Base-by-base conservation (phyloP, 306 rosid genomes). In the Medicago arabica region DNA sequence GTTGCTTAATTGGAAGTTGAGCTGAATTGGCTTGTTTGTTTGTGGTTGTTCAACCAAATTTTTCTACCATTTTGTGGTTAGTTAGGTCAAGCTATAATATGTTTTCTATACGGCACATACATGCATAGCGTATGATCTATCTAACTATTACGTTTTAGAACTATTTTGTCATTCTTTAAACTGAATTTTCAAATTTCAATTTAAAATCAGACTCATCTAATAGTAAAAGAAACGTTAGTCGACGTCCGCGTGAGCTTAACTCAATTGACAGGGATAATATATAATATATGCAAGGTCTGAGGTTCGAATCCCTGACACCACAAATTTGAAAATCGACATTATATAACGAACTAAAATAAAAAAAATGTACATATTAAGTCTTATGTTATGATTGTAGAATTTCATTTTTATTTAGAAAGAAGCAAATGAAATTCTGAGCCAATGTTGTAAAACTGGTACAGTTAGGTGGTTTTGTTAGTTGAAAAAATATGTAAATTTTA, bases 21-120 rank as follows among this genome's bases (percentile, higher is more conserved):
- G 71, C 78, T n/a, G 51, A 70, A 49, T 60, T 49, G 44, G 49
- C 10, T n/a, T 11, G 14, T 62, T 40, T 59, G 53, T 16, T 7
- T 21, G 25, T 21, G 72, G 83, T 84, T 31, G 88, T 50, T 86
- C 74, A 78, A 83, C 87, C 36, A 77, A 61, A 44, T 41, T 39
- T 15, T 10, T 6, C 34, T 28, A 55, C 11, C 15, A 4, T 25
- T 70, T 64, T 46, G 21, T 46, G 8, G 43, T 11, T 72, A 61
- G 75, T 72, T 72, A 11, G 57, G 68, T 72, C 25, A 15, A 15
- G 41, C 64, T 11, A 58, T 58, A 58, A 23, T 58, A 13, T 11
- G 51, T 38, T 54, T 12, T 57, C 3, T 46, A 13, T 55, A 55
- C 18, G 31, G 31, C 47, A 50, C 8, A 67, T 9, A 0, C 10